phyloP scores from a whole-genome alignment of 148 eudicot species.

The Vaccinium corymbosum region DNA sequence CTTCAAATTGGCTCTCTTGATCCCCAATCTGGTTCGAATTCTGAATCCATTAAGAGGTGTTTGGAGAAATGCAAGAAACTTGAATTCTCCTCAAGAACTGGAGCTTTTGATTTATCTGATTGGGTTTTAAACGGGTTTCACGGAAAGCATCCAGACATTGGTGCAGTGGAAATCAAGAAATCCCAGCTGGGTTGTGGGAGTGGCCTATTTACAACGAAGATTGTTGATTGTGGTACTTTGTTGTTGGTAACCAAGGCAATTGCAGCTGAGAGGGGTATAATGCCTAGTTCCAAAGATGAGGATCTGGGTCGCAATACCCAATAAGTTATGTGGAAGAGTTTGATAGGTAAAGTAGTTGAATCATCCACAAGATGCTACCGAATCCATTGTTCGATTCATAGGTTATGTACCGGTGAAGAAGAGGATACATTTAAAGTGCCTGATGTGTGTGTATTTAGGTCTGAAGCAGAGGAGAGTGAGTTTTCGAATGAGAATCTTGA shows the following conservation, averaged over 20 bases:
- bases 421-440: constrained; percentile 59
- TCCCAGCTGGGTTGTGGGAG: constrained; percentile 73
- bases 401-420: constrained; percentile 56
- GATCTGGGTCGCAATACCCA: constrained; percentile 52
- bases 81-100: constrained; percentile 27
- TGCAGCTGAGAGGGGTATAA: constrained; percentile 72
- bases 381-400: constrained; percentile 45
- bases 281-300: constrained; percentile 36
- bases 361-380: constrained; percentile 39
- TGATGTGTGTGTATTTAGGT: constrained; percentile 47
- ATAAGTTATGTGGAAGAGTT: constrained; percentile 77
- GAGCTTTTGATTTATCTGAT: constrained; percentile 68
- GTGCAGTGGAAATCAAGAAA: constrained; percentile 67
- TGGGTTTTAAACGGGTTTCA: constrained; percentile 59
- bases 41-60: constrained; percentile 50
- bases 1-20: constrained; percentile 50
- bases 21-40: constrained; percentile 41
- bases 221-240: constrained; percentile 57
- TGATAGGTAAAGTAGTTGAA: constrained; percentile 57
- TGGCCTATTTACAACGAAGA: constrained; percentile 69
- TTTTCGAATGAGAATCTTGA: constrained; percentile 25
- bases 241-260: constrained; percentile 66
- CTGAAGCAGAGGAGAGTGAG: constrained; percentile 29
- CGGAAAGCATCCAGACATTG: constrained; percentile 60
- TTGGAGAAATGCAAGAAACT: constrained; percentile 57